A percentile compares a stretch with the other conserved stretches of the same genome.
Evolutionary conservation across 331 rosid species (phyloP).

Genomic region (Quercus tomentella): DNA sequence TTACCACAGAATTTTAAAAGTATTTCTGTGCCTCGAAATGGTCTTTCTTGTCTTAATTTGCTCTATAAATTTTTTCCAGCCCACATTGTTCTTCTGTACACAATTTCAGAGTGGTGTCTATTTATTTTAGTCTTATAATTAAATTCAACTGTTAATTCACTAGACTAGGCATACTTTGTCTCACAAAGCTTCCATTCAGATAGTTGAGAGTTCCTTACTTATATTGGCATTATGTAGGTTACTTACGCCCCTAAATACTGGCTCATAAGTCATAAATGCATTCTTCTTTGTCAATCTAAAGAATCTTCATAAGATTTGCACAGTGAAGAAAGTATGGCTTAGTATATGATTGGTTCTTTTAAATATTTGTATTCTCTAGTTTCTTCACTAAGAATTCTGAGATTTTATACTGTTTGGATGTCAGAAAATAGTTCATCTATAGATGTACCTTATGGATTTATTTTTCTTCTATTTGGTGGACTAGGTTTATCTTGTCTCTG

Average conservation of each 20-base stretch:
- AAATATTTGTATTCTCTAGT: neutral
- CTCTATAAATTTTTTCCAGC: too few relatives aligned
- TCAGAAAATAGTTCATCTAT: neutral
- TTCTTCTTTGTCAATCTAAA: neutral
- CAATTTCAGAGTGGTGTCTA: too few relatives aligned
- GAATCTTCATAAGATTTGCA: neutral
- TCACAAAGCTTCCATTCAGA: too few relatives aligned
- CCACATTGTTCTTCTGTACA: too few relatives aligned
- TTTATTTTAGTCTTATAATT: too few relatives aligned
- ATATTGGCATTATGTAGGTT: neutral
- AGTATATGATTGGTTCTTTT: neutral
- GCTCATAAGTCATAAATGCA: neutral
- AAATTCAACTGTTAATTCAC: too few relatives aligned
- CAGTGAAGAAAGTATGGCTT: neutral
- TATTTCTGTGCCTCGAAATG: too few relatives aligned
- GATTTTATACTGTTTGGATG: neutral
- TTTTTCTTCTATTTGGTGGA: conserved; percentile 19
- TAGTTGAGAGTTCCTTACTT: too few relatives aligned
- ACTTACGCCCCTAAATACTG: neutral
- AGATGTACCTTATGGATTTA: neutral
- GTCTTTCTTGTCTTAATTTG: too few relatives aligned
- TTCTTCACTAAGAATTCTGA: neutral
- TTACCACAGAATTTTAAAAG: too few relatives aligned
- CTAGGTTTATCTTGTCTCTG: conserved; percentile 83
- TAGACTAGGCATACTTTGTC: too few relatives aligned